phyloP scores from a whole-genome alignment of 352 stramenopile species.

The Pythium inflatum region DNA sequence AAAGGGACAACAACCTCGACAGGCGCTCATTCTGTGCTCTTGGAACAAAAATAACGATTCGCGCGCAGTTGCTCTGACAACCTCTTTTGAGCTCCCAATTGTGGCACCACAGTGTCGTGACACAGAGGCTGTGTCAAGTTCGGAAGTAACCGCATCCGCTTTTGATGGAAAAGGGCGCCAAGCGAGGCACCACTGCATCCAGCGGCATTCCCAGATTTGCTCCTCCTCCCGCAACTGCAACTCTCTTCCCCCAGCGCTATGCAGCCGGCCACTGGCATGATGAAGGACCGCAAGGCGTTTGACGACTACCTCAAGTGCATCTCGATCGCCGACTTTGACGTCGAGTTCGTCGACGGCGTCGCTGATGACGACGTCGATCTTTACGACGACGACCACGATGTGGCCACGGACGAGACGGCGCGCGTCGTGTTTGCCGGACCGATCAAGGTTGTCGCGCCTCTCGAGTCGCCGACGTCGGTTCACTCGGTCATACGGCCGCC shows the following conservation, averaged over 20 bases:
- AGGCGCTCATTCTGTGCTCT: neutral
- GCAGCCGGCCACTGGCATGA: neutral
- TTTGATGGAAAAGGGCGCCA: neutral
- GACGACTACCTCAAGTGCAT: conserved; percentile 28
- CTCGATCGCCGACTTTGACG: conserved; percentile 23
- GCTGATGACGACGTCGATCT: neutral
- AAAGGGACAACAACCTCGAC: conserved; percentile 6
- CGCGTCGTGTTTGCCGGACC: neutral
- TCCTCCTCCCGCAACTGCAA: conserved; percentile 1
- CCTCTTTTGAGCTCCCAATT: no score
- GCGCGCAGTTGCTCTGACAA: conserved; percentile 1
- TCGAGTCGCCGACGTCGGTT: neutral
- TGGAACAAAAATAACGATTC: neutral
- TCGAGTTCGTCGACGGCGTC: conserved; percentile 18
- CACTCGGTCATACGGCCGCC: neutral
- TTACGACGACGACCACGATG: neutral
- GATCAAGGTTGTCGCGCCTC: conserved; percentile 8
- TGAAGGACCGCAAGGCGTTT: conserved; percentile 20
- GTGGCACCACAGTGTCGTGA: neutral
- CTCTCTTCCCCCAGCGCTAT: neutral
- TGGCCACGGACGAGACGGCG: neutral
- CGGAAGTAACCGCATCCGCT: neutral
- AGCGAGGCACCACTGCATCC: no score
- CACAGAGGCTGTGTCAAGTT: neutral
- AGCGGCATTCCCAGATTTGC: conserved; percentile 15